Evolutionary conservation across 2,329 filamentous ascomycete species (phyloP), one percentile per base, ranked within the genome.

Genomic region (Colletotrichum siamense): DNA sequence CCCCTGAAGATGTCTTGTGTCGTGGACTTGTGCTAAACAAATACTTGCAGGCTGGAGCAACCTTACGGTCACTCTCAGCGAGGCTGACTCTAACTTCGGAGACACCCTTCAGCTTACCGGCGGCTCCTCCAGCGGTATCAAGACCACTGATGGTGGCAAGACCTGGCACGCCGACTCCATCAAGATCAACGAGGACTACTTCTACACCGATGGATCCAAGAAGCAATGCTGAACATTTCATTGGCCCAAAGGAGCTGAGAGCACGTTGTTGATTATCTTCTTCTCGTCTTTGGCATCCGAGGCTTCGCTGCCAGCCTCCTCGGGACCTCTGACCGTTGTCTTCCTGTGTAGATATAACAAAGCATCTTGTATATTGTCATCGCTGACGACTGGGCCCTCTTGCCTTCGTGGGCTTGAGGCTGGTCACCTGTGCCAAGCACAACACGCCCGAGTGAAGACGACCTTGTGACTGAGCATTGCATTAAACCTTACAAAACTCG

Each of bases 131-230:
- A 30, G 30, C 22, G 66, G 52, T 22, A 13, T 71, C 22, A 71
- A 71, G 61, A 71, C 69, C 5, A 28, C 61, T 2, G 69, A 71
- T 36, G 55, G 65, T 39, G 69, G 69, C 69, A 72, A 72, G 49
- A 72, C 62, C 30, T 67, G 61, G 61, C 44, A 72, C 18, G 62
- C 52, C 34, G 69, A 49, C 15, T 57, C 69, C 9, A 67, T 72
- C 32, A 72, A 72, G 69, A 72, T 72, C 62, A 72, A 72, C 61
- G 44, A 67, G 69, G 69, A 72, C 32, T 67, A 59, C 32, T 72
- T 72, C 34, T 72, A 72, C 69, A 8, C 44, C 6, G 69, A 72
- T 16, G 69, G 69, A 49, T 72, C 69, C 24, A 66, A 69, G 67
- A 69, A 69, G 67, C 32, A 69, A 3, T 69, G 67, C 67, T 69